Evolutionary conservation across 129 eudicot species (phyloP), one percentile per base, ranked within the genome.

Genomic region (Ambrosia trifida): DNA sequence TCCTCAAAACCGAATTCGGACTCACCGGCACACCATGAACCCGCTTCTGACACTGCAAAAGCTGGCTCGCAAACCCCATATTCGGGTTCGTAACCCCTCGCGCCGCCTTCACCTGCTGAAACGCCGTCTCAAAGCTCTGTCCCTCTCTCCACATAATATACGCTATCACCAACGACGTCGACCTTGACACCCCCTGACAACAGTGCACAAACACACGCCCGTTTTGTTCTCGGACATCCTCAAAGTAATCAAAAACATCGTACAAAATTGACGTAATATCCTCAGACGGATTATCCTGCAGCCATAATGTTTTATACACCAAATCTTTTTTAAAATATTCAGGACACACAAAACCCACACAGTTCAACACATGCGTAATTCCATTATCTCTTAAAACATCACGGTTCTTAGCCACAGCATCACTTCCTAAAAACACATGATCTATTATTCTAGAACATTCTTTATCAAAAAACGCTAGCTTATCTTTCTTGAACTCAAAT

Each of bases 21-120:
- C 97, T 94, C 12, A 86, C 82, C 2, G 96, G 98, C 43, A 74
- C 60, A 4, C 93, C 99, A 76, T 83, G 97, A 35, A 90, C 97
- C 69, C 99, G 86, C 47, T 90, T 94, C 81, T 94, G 99, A 65
- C 99, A 94, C 80, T 85, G 97, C 63, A 94, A 66, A 32, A 94
- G 86, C 81, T 94, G 99, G 83, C 97, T 87, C 16, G 99, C 97
- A 64, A 94, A 94, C 53, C 99, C 99, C 96, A 94, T 86, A 58
- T 94, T 94, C 0, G 99, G 99, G 69, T 94, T 87, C 7, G 99
- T 83, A 11, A 94, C 96, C 11, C 94, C 97, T 75, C 99, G 76
- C 0, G 99, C 84, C 2, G 87, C 85, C 76, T 94, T 94, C 45
- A 94, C 99, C 35, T 73, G 76, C 79, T 94, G 97, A 61, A 94